Conservation (phyloP, 2,329 filamentous ascomycete species). For the Fusarium albidum region DNA sequence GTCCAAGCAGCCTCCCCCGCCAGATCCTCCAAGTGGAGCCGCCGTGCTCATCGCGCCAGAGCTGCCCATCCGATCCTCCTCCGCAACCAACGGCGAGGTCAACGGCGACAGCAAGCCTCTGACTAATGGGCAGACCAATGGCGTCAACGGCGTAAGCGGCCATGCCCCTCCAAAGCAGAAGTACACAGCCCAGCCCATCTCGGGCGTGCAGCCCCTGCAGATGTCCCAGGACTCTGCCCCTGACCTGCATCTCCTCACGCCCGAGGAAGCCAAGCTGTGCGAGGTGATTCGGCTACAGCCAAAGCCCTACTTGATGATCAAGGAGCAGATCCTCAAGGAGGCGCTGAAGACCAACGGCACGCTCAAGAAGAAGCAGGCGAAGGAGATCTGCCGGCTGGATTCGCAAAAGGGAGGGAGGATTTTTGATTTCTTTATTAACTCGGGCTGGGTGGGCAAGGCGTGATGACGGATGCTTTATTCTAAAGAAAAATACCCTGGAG, state of each 20-base stretch:
- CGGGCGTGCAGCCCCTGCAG: conserved; percentile 69
- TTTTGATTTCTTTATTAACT: conserved; percentile 94
- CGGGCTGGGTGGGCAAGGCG: conserved; percentile 90
- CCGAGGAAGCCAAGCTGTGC: conserved; percentile 87
- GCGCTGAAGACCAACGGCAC: conserved; percentile 87
- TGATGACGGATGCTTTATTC: conserved; percentile 48
- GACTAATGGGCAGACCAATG: conserved; percentile 62
- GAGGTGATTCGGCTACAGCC: conserved; percentile 85
- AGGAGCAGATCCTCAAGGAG: conserved; percentile 90
- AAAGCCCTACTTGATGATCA: conserved; percentile 94
- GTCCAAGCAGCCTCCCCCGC: conserved; percentile 70
- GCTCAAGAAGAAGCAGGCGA: conserved; percentile 93
- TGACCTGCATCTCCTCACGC: conserved; percentile 85
- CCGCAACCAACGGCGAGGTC: conserved; percentile 44
- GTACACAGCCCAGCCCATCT: conserved; percentile 63
- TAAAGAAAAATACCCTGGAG: conserved; percentile 37
- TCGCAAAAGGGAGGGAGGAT: conserved; percentile 84
- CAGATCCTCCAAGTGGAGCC: conserved; percentile 77
- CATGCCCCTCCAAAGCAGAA: conserved; percentile 54
- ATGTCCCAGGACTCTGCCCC: conserved; percentile 79
- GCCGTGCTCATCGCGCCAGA: conserved; percentile 82
- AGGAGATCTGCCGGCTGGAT: conserved; percentile 85
- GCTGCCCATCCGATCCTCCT: conserved; percentile 67
- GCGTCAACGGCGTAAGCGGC: conserved; percentile 53
- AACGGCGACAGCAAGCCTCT: conserved; percentile 62